Base-by-base conservation (phyloP, 805 yeast species). In the Barnettozyma vustinii region DNA sequence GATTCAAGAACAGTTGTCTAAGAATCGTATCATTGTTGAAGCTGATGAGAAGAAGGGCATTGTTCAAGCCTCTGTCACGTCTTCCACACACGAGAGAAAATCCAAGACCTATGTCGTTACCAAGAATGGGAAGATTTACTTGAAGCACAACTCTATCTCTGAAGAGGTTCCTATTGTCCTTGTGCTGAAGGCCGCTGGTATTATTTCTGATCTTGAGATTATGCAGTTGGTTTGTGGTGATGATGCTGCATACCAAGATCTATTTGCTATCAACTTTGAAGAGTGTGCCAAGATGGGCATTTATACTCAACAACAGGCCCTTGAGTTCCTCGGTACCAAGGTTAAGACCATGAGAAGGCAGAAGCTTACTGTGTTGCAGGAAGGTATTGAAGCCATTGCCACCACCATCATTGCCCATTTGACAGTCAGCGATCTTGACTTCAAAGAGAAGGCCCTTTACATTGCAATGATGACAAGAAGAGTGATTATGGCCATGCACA, bases 71-170 rank as follows among this genome's bases (percentile, higher is more conserved):
- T 88, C 97, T 0, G 99, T 94, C 16, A 94, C 99, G 0, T 89
- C 97, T 5, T 90, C 97, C 3, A 92, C 99, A 1, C 99, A 94
- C 67, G 99, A 94, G 69, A 81, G 99, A 69, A 95, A 92, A 66
- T 92, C 98, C 23, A 94, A 94, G 64, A 94, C 99, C 0, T 94
- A 94, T 62, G 97, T 94, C 37, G 83, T 94, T 37, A 87, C 97
- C 32, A 92, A 92, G 59, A 87, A 91, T 64, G 94, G 82, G 45
- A 86, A 83, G 56, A 88, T 94, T 16, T 94, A 86, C 64, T 74
- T 94, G 59, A 94, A 94, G 65, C 99, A 94, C 69, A 94, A 94
- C 70, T 92, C 98, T 52, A 86, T 94, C 55, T 78, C 87, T 57
- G 99, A 94, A 67, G 99, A 94, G 64, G 79, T 94, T 16, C 99